Base-by-base conservation (phyloP, 306 rosid species). In the Clitoria ternatea region DNA sequence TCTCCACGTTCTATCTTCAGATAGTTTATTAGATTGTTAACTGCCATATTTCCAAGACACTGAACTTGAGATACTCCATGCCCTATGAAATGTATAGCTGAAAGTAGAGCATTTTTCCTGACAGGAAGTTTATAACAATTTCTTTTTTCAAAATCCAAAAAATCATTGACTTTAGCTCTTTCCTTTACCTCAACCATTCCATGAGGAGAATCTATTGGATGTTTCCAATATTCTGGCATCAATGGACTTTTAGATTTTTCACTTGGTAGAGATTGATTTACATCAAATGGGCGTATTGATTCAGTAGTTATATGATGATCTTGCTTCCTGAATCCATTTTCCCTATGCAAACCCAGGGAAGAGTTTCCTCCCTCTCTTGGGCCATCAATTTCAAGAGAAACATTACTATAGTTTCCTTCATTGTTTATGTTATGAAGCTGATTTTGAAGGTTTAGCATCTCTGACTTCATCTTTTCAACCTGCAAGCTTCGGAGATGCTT, bases 401-500 rank as follows among this genome's bases (percentile, higher is more conserved):
- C 20, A 42, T 79, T 72, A 67, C 84, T 69, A 20, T 79, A 79
- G 44, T 85, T 78, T 17, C 83, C 75, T 69, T 66, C 72, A 60
- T 85, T 62, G 81, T 82, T 86, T 82, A 75, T 67, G 70, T 79
- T 83, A 69, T 86, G 85, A 61, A 84, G 95, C 81, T 83, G 89
- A 72, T 66, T 78, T 80, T 92, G 92, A 78, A 88, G 79, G 84
- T 88, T 92, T 49, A 83, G 87, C 96, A 92, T 88, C 88, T 92
- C 96, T 5, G 96, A 86, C 75, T 92, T 92, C 91, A 92, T 92
- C 84, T 92, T 92, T 70, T 92, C 98, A 33, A 90, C 98, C 81
- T 92, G 98, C 83, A 92, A 75, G 81, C 90, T 92, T 27, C 92
- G 88, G 61, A 76, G 87, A 66, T 56, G 81, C 82, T 90, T 92